These are phyloP conservation scores for Fraxinus cuspidata DNA, from an alignment of 257 asterid species.

Conservation along the genomic window DNA sequence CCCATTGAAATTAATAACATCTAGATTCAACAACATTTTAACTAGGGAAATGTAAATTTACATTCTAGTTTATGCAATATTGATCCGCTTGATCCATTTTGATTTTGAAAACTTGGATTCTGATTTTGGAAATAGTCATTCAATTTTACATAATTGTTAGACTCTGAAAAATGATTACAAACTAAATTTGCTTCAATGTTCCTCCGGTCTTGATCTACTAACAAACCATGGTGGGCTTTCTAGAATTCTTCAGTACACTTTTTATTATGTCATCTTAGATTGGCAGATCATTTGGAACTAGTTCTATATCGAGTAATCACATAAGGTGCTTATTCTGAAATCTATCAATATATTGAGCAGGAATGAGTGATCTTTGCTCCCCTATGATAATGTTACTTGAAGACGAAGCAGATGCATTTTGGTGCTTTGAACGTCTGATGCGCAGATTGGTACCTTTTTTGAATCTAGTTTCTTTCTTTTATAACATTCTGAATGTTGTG, in stretches of 20 bases:
- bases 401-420: slow-evolving; percentile 91
- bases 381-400: slow-evolving; percentile 91
- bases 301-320: slow-evolving; percentile 8
- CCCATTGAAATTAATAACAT: not conserved
- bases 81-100: not conserved
- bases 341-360: slow-evolving; percentile 47
- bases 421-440: slow-evolving; percentile 97
- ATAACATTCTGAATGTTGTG: slow-evolving; percentile 16
- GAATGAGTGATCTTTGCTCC: slow-evolving; percentile 98
- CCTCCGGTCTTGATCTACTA: not conserved
- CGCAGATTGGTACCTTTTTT: slow-evolving; percentile 64
- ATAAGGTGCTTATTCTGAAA: slow-evolving; percentile 7
- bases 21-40: not conserved
- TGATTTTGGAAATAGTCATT: not conserved
- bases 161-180: not conserved
- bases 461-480: slow-evolving; percentile 14
- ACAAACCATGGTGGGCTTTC: not conserved
- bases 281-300: not conserved
- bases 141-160: not conserved
- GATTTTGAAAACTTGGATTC: not conserved
- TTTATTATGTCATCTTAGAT: not conserved
- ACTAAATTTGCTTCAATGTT: not conserved
- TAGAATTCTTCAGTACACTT: not conserved
- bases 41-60: not conserved
- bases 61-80: not conserved